phyloP scores from a whole-genome alignment of 192 early-diverging fungal genomes.

The Gonapodya sp. region DNA sequence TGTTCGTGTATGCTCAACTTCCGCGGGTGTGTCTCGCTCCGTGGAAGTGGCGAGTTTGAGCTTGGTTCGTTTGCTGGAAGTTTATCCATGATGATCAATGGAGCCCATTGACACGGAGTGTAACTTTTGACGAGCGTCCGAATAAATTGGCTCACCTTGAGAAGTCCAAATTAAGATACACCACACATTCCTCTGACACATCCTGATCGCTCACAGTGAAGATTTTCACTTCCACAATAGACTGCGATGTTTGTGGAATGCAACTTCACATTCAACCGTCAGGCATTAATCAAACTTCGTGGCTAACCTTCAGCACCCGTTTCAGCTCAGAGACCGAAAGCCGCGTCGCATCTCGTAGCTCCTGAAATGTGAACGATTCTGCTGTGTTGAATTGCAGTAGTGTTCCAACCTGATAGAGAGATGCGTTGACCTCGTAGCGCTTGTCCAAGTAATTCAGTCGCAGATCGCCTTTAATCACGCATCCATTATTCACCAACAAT shows the following conservation, averaged over 20 bases:
- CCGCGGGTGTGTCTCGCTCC: constrained; percentile 49
- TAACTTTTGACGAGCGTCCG: too few relatives aligned
- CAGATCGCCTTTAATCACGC: constrained; percentile 47
- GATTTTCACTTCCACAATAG: constrained; percentile 42
- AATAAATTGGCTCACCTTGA: constrained; percentile 44
- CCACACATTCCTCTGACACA: constrained; percentile 12
- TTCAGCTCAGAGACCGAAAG: constrained; percentile 42
- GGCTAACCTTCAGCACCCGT: constrained; percentile 47
- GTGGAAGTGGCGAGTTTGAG: constrained; percentile 56
- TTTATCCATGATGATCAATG: not conserved
- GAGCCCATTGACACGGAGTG: not conserved
- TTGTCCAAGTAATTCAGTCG: constrained; percentile 55
- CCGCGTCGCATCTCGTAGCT: constrained; percentile 45
- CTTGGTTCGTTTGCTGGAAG: constrained; percentile 66
- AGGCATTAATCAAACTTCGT: not conserved
- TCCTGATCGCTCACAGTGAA: constrained; percentile 19
- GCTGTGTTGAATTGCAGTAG: constrained; percentile 58
- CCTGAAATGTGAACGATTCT: constrained; percentile 29
- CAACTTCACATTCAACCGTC: too few relatives aligned
- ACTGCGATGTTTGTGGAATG: constrained; percentile 23
- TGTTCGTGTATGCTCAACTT: constrained; percentile 42
- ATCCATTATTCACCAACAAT: constrained; percentile 8
- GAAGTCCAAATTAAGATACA: constrained; percentile 38
- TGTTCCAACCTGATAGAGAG: constrained; percentile 59
- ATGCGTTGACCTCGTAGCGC: constrained; percentile 67